Conservation (phyloP, 2,329 filamentous ascomycete species). For the Raffaelea albimanens region DNA sequence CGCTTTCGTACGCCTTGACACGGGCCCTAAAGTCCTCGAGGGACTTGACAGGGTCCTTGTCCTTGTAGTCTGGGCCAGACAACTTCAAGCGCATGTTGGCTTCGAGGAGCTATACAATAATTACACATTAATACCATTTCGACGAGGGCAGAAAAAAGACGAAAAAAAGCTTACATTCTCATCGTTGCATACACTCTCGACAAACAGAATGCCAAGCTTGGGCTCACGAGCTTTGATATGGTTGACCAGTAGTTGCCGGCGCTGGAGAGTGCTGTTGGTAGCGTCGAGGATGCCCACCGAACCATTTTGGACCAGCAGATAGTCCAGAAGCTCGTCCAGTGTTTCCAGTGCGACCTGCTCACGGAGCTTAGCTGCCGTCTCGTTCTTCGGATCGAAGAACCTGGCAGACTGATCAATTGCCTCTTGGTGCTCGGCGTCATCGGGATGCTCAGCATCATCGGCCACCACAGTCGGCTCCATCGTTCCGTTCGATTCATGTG, state of each 20-base stretch:
- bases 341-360: constrained; percentile 91
- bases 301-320: constrained; percentile 71
- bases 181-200: constrained; percentile 89
- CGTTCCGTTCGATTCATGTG: neutral
- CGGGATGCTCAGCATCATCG: neutral
- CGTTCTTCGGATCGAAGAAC: constrained; percentile 90
- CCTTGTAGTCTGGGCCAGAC: constrained; percentile 89
- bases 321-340: constrained; percentile 83
- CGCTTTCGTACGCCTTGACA: constrained; percentile 86
- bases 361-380: constrained; percentile 68
- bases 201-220: constrained; percentile 82
- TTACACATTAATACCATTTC: neutral
- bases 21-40: constrained; percentile 87
- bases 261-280: constrained; percentile 87
- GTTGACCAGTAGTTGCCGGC: constrained; percentile 74
- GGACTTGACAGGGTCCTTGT: constrained; percentile 79
- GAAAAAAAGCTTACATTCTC: constrained; percentile 37
- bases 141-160: neutral
- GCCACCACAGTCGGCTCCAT: neutral
- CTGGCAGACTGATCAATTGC: constrained; percentile 76
- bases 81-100: constrained; percentile 97
- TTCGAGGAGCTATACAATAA: constrained; percentile 54
- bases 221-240: constrained; percentile 76
- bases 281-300: constrained; percentile 94
- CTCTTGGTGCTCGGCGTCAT: neutral